Percentiles rank a stretch among this genome's conserved stretches.
These are phyloP conservation scores for Eucalyptus lansdowneana DNA, from an alignment of 345 rosid genomes.

Conservation along the genomic window DNA sequence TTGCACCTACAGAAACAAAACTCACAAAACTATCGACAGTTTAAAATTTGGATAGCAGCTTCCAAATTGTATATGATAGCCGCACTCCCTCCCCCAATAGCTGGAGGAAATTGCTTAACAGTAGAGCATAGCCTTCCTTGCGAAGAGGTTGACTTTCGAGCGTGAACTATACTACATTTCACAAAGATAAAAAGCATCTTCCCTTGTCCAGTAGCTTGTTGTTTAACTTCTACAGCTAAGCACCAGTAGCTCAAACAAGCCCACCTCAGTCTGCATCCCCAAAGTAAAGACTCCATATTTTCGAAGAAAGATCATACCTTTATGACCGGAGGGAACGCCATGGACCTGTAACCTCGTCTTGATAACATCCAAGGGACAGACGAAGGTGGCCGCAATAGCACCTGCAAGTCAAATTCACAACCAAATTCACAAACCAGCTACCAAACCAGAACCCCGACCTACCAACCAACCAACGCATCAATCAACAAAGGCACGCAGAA, in stretches of 20 bases:
- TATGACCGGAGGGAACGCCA: constrained; percentile 65
- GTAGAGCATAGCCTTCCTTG: neutral
- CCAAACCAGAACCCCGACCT: neutral
- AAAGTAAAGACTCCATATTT: neutral
- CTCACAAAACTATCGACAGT: neutral
- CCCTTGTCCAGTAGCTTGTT: neutral
- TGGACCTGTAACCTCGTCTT: constrained; percentile 90
- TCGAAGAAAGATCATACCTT: constrained; percentile 20
- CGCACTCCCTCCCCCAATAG: neutral
- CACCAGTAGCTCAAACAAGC: neutral
- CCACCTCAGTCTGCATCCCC: neutral
- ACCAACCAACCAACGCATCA: neutral
- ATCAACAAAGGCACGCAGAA: neutral
- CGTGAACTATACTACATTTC: neutral
- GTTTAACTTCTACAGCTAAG: neutral
- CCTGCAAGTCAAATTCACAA: constrained; percentile 27
- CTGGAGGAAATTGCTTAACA: neutral
- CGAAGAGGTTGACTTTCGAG: neutral
- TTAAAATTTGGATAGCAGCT: neutral
- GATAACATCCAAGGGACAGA: constrained; percentile 97
- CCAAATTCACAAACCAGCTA: neutral
- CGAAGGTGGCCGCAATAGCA: constrained; percentile 83
- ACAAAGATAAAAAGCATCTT: neutral
- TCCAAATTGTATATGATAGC: neutral
- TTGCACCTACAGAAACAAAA: neutral